These are phyloP conservation scores for sorghum (Sorghum bicolor) DNA, from an alignment of 176 grass and related monocot species.

Conservation along the genomic window DNA sequence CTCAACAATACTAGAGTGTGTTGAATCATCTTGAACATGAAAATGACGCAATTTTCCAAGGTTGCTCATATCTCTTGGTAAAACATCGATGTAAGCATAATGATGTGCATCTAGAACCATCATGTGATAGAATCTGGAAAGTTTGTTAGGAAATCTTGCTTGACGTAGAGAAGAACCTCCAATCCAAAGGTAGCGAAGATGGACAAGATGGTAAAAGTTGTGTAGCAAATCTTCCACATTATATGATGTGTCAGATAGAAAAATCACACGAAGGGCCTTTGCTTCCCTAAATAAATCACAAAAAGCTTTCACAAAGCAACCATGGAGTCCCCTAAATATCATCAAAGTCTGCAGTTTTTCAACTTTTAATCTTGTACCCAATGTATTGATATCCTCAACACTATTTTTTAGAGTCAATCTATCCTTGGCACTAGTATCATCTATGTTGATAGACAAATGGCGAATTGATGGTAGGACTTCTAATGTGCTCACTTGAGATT, in stretches of 20 bases:
- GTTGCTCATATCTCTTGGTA: not conserved
- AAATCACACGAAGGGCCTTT: not conserved
- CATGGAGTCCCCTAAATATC: not conserved
- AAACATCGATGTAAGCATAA: accelerated
- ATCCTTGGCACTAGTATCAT: not conserved
- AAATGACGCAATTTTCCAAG: not conserved
- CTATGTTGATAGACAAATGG: not conserved
- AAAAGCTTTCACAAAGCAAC: not conserved
- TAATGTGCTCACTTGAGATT: not conserved
- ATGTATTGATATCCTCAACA: not conserved
- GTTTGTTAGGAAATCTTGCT: not conserved
- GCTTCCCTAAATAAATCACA: not conserved
- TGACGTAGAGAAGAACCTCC: accelerated
- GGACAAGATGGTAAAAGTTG: not conserved
- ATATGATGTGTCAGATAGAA: not conserved
- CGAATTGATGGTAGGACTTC: not conserved
- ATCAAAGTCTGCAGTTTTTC: not conserved
- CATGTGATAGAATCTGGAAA: slow-evolving; percentile 18
- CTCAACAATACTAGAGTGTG: not conserved
- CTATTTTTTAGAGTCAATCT: not conserved
- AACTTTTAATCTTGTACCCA: not conserved
- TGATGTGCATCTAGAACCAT: not conserved
- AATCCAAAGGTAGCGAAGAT: not conserved
- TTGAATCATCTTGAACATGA: not conserved
- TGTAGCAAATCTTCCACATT: not conserved